These are phyloP conservation scores for Colletotrichum sp. DNA, from an alignment of 2,329 filamentous ascomycete species.

Conservation along the genomic window DNA sequence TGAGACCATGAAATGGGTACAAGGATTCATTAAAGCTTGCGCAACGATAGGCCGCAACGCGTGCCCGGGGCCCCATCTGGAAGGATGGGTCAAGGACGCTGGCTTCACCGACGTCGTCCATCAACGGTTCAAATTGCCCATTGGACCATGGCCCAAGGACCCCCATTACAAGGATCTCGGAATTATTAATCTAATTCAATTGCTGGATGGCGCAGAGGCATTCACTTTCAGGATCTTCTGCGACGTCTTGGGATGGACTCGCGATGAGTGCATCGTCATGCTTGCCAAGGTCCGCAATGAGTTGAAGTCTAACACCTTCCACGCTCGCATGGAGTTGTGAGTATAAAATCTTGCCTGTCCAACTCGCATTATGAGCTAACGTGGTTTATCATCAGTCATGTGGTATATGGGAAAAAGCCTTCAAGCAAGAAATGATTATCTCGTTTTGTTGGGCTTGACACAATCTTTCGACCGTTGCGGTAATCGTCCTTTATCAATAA, in stretches of 20 bases:
- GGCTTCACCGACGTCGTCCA: constrained; percentile 40
- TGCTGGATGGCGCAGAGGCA: constrained; percentile 24
- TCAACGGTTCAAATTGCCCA: constrained; percentile 33
- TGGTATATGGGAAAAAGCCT: background rate
- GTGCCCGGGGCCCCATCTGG: constrained; percentile 30
- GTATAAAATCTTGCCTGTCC: background rate
- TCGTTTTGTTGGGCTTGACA: too few relatives aligned
- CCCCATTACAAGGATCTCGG: constrained; percentile 34
- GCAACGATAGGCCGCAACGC: constrained; percentile 27
- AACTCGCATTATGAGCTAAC: rapidly evolving
- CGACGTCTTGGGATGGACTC: constrained; percentile 30
- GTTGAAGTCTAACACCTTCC: constrained; percentile 29
- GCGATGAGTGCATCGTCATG: constrained; percentile 29
- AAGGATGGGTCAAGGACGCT: constrained; percentile 38
- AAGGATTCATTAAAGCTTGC: constrained; percentile 24
- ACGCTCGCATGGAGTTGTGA: constrained; percentile 28
- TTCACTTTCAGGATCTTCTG: constrained; percentile 30
- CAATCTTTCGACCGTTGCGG: too few relatives aligned
- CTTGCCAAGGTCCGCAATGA: constrained; percentile 31
- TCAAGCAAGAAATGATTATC: background rate
- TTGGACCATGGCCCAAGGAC: constrained; percentile 42
- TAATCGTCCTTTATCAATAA: background rate
- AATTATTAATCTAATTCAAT: constrained; percentile 7
- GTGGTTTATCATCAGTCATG: background rate
- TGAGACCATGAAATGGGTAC: constrained; percentile 18